Conservation (phyloP, 768 basidiomycete species). For the Tylopilus felleus region DNA sequence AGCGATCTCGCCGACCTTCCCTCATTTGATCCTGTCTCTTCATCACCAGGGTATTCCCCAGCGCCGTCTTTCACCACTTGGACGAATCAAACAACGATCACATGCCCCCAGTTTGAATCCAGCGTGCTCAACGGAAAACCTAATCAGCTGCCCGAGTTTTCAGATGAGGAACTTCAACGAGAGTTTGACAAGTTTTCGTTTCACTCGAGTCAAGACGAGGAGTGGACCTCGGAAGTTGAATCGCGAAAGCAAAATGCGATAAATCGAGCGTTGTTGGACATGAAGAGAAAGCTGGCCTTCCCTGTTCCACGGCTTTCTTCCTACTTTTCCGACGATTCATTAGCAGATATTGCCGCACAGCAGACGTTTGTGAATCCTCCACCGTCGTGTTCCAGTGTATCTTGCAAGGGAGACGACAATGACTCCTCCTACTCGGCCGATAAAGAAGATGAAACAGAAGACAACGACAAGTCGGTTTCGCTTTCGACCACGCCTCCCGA, state of each 20-base stretch:
- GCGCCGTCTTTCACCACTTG: neutral
- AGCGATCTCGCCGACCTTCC: neutral
- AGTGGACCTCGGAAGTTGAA: constrained; percentile 15
- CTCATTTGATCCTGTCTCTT: no score
- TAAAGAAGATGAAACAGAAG: neutral
- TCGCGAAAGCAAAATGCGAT: constrained; percentile 7
- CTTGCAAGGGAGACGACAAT: neutral
- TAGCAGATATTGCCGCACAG: neutral
- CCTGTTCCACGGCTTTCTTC: constrained; percentile 12
- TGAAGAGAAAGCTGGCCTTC: constrained; percentile 5
- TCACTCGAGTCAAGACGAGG: constrained; percentile 8
- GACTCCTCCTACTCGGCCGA: constrained; percentile 4
- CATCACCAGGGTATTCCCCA: neutral
- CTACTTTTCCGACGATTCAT: constrained; percentile 9
- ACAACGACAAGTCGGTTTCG: neutral
- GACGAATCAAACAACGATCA: neutral
- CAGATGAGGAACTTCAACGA: constrained; percentile 8
- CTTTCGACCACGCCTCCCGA: neutral
- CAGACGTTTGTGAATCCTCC: neutral
- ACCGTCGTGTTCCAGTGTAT: neutral
- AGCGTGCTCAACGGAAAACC: neutral
- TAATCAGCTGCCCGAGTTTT: constrained; percentile 1
- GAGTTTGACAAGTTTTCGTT: constrained; percentile 15
- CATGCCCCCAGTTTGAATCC: neutral
- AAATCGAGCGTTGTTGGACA: constrained; percentile 1